Conservation (phyloP, 1,284 basidiomycete species). For the Ganoderma sp. region DNA sequence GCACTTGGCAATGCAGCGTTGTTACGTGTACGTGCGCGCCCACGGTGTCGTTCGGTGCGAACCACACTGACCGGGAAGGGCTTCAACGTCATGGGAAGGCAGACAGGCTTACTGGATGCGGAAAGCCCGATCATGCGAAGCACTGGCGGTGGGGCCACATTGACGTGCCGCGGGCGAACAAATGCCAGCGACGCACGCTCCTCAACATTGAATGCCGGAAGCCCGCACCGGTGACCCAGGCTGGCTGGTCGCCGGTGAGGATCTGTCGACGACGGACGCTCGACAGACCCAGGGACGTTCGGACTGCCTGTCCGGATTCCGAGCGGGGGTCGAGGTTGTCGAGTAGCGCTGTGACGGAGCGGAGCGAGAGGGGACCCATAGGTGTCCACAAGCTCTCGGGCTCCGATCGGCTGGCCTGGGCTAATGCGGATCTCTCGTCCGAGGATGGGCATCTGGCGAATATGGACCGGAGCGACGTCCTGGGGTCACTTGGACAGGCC, state of each 20-base stretch:
- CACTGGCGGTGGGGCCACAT: background rate
- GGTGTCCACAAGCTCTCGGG: conserved; percentile 15
- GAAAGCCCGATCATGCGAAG: background rate
- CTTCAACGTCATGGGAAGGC: background rate
- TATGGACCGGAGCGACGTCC: background rate
- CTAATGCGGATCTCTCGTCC: conserved; percentile 13
- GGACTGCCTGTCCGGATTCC: background rate
- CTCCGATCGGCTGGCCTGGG: background rate
- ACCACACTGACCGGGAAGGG: background rate
- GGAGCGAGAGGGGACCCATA: conserved; percentile 17
- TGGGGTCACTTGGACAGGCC: conserved; percentile 9
- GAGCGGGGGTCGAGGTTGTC: background rate
- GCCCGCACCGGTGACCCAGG: background rate
- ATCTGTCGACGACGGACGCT: background rate
- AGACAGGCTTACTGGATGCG: background rate
- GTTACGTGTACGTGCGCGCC: background rate
- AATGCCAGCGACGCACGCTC: background rate
- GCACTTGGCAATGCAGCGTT: background rate
- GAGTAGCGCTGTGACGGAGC: background rate
- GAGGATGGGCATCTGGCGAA: background rate
- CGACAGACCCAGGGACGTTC: background rate
- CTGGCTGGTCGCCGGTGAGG: background rate
- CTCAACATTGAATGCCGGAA: background rate
- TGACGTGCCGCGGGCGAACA: background rate
- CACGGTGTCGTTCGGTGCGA: background rate